phyloP scores from a whole-genome alignment of 768 basidiomycete genomes.

The Mrakia frigida region DNA sequence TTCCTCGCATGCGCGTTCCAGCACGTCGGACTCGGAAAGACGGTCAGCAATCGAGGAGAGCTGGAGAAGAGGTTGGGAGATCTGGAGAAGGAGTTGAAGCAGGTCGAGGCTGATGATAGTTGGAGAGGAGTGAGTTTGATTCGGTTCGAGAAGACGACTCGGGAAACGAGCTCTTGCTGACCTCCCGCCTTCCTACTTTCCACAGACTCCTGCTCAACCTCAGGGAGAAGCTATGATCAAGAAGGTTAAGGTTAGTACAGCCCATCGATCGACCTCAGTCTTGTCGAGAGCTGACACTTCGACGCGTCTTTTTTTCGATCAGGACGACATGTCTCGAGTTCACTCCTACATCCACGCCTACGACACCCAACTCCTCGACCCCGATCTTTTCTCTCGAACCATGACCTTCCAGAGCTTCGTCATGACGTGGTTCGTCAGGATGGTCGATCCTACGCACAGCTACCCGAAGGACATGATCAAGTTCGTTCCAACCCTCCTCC shows the following conservation, averaged over 20 bases:
- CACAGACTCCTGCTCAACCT: slow-evolving; percentile 63
- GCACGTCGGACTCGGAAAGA: slow-evolving; percentile 80
- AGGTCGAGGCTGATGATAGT: slow-evolving; percentile 65
- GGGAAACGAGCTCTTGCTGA: background rate
- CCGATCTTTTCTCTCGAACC: slow-evolving; percentile 69
- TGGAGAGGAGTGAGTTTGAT: slow-evolving; percentile 68
- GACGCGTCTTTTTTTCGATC: background rate
- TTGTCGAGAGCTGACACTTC: background rate
- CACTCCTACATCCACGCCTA: slow-evolving; percentile 71
- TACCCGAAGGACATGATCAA: slow-evolving; percentile 66
- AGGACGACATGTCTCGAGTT: slow-evolving; percentile 66
- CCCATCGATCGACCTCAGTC: background rate
- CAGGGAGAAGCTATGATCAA: slow-evolving; percentile 74
- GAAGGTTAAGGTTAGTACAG: slow-evolving; percentile 59
- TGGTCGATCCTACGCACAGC: slow-evolving; percentile 70
- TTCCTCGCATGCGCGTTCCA: slow-evolving; percentile 80
- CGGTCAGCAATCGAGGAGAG: slow-evolving; percentile 64
- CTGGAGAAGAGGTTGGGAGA: slow-evolving; percentile 49
- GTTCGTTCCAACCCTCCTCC: slow-evolving; percentile 50
- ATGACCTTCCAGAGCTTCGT: slow-evolving; percentile 83
- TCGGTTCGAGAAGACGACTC: background rate
- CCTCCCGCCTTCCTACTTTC: background rate
- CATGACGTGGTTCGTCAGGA: slow-evolving; percentile 87
- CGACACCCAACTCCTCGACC: slow-evolving; percentile 79
- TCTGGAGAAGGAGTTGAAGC: slow-evolving; percentile 66